Evolutionary conservation across 1,284 basidiomycete genomes (phyloP), one percentile per base, ranked within the genome.

Genomic region (Irpex lacteus): DNA sequence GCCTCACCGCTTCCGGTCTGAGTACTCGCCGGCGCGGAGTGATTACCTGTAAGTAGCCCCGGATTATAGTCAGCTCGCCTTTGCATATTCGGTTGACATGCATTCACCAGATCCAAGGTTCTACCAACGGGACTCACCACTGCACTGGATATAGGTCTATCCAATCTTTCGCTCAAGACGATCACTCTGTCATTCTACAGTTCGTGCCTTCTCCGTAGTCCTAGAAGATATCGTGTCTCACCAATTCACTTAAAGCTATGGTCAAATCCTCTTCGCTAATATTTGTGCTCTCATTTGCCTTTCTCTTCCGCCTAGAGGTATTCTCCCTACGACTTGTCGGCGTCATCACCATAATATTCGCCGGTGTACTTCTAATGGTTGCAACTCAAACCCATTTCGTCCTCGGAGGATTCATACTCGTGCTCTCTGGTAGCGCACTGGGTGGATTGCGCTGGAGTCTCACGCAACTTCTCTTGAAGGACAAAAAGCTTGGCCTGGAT

Each of bases 181-280:
- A 98, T 99, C 72, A 96, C 96, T 0, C 81, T 99, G 59, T 96
- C 95, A 1, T 96, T 99, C 70, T 99, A 98, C 79, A 99, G 96
- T 97, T 75, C 72, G 94, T 82, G 59, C 40, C 54, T 55, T 36
- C 50, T 52, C 58, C 55, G 40, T 34, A 38, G 40, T 32, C 21
- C 36, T 32, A 26, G 34, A 58, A 47, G 38, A 61, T 63, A 58
- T 60, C 26, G 32, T n/a, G 34, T 56, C n/a, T 40, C 55, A 13
- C 59, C 50, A 63, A 58, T 58, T 36, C 13, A 34, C 21, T 18
- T 6, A 56, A 61, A 98, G 96, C 97, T 50, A 99, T 99, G 97
- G 94, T 93, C 86, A 99, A 99, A 80, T 98, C 96, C 11, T 98
- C 96, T 15, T 95, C 95, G 0, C 82, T 98, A 67, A 94, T 98